Conservation (phyloP, 1,284 basidiomycete genomes). For the Gomphus bonarii region DNA sequence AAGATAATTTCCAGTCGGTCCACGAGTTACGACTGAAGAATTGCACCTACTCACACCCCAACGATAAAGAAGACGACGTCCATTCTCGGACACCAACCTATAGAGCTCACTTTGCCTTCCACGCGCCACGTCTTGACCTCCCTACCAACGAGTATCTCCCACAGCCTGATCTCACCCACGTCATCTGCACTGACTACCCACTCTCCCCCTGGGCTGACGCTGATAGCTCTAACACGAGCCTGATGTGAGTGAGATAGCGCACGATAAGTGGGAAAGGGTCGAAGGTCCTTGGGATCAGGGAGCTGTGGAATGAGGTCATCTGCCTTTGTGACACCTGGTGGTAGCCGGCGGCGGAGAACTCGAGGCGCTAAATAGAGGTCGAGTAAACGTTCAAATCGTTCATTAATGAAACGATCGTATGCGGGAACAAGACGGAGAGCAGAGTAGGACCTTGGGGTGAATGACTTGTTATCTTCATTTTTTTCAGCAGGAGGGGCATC, state of each 20-base stretch:
- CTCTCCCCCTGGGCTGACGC: slow-evolving; percentile 79
- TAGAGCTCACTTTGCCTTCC: slow-evolving; percentile 67
- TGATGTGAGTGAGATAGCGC: slow-evolving; percentile 68
- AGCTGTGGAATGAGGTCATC: slow-evolving; percentile 89
- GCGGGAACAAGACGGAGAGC: slow-evolving; percentile 86
- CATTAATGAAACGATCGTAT: slow-evolving; percentile 87
- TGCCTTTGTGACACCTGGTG: slow-evolving; percentile 66
- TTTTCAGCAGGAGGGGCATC: slow-evolving; percentile 79
- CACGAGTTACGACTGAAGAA: background rate
- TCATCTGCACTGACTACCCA: slow-evolving; percentile 95
- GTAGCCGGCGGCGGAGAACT: slow-evolving; percentile 74
- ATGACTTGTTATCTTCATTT: slow-evolving; percentile 88
- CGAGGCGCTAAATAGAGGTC: slow-evolving; percentile 97
- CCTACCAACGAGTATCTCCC: slow-evolving; percentile 90
- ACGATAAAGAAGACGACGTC: slow-evolving; percentile 79
- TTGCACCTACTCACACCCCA: slow-evolving; percentile 51
- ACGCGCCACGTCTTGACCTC: slow-evolving; percentile 88
- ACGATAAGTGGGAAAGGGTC: slow-evolving; percentile 88
- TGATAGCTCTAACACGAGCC: slow-evolving; percentile 66
- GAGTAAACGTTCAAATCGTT: slow-evolving; percentile 89
- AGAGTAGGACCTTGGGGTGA: slow-evolving; percentile 81
- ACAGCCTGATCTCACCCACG: slow-evolving; percentile 77
- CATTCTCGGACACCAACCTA: slow-evolving; percentile 90
- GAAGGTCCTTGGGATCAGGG: slow-evolving; percentile 86
- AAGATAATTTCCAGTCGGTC: background rate